A percentile compares a stretch with the other conserved stretches of the same genome.
Conservation (phyloP, 306 rosid genomes). For the Vicia faba region DNA sequence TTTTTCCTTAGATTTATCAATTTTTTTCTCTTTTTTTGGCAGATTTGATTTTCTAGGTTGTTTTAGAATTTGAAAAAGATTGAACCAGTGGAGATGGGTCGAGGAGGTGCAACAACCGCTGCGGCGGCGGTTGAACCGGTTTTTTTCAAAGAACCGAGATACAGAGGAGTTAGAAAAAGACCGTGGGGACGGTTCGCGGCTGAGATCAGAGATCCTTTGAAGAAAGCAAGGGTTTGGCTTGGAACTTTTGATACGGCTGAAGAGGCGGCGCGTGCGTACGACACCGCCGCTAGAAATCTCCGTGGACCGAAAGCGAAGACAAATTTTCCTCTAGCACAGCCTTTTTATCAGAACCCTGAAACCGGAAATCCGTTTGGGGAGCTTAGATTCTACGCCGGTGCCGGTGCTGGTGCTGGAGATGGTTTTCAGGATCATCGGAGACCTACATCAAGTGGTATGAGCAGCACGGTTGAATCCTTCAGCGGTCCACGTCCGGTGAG, state of each 20-base stretch:
- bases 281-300: constrained; percentile 72
- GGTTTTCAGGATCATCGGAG: constrained; percentile 54
- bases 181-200: constrained; percentile 99
- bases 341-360: constrained; percentile 36
- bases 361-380: constrained; percentile 51
- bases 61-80: constrained; percentile 32
- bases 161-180: constrained; percentile 77
- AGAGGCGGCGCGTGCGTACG: constrained; percentile 93
- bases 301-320: constrained; percentile 91
- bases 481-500: constrained; percentile 65
- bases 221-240: constrained; percentile 86
- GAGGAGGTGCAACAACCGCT: constrained; percentile 25
- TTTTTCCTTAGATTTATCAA: not conserved
- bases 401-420: constrained; percentile 14
- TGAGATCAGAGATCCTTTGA: constrained; percentile 94
- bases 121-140: constrained; percentile 33
- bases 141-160: constrained; percentile 51
- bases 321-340: constrained; percentile 55
- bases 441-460: constrained; percentile 78
- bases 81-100: constrained; percentile 38
- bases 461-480: constrained; percentile 86
- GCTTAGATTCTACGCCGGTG: constrained; percentile 41
- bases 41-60: not conserved
- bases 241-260: constrained; percentile 91
- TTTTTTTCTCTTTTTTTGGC: not conserved